phyloP scores from a whole-genome alignment of 1,284 basidiomycete genomes.

The Malassezia vespertilionis region DNA sequence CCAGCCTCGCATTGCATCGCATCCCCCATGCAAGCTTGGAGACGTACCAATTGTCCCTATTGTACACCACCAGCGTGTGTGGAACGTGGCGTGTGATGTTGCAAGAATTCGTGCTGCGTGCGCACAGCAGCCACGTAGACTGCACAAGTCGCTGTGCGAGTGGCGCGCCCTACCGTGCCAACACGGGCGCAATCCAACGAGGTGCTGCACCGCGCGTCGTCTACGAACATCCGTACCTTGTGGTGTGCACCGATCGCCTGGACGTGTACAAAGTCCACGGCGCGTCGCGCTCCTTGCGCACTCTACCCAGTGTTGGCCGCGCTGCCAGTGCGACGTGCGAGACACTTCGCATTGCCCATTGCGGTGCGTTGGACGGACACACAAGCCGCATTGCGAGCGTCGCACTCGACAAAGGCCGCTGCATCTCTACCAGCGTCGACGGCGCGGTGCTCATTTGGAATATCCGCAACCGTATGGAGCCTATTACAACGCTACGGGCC shows the following conservation, averaged over 20 bases:
- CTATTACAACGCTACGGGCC: neutral
- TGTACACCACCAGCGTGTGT: constrained; percentile 39
- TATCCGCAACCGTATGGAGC: constrained; percentile 19
- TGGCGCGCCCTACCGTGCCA: constrained; percentile 11
- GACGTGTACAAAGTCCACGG: constrained; percentile 35
- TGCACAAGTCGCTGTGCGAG: constrained; percentile 23
- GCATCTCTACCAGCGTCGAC: constrained; percentile 40
- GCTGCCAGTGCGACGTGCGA: constrained; percentile 5
- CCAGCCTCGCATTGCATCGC: constrained; percentile 14
- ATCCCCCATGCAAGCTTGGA: neutral
- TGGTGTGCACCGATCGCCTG: constrained; percentile 33
- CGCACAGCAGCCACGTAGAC: constrained; percentile 17
- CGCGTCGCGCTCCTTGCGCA: constrained; percentile 5
- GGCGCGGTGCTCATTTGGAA: constrained; percentile 46
- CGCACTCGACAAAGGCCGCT: constrained; percentile 30
- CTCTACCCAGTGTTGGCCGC: neutral
- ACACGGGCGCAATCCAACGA: neutral
- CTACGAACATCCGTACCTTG: constrained; percentile 37
- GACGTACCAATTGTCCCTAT: constrained; percentile 29
- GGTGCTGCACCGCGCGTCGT: constrained; percentile 21
- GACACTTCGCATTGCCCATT: constrained; percentile 24
- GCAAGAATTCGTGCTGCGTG: constrained; percentile 34
- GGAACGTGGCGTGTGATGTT: constrained; percentile 39
- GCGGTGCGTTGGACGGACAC: constrained; percentile 40
- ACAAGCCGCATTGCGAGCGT: constrained; percentile 40